Base-by-base conservation (phyloP, 495 filamentous ascomycete genomes). In the Staphylotrichum tortipilum region DNA sequence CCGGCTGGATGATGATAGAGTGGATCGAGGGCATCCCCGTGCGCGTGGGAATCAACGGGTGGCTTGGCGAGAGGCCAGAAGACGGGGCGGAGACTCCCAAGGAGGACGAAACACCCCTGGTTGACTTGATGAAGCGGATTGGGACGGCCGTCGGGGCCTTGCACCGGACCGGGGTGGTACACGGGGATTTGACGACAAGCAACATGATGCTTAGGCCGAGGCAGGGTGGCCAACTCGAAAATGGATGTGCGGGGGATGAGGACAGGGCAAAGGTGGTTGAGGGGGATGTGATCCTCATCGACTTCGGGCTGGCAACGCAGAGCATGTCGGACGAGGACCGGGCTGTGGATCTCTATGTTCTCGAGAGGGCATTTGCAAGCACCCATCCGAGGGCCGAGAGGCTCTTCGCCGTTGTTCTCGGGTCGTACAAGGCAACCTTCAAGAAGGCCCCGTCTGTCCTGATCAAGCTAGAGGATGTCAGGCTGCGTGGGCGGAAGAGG, bases 151-250 rank as follows among this genome's bases (percentile, higher is more conserved):
- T 97, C 15, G 92, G 88, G n/a, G 73, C 62, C 35, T 69, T 98
- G 69, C 92, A 98, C 71, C 75, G 72, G 43, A 75, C 78, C 17
- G 91, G 92, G 14, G 81, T 96, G 36, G 79, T 94, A 41, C 92
- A 98, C 73, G 92, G 92, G 37, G 92, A 98, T 70, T 69, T 98
- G 71, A 98, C 94, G 50, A 98, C 91, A 49, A 96, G 90, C 69
- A 98, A 98, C 70, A 71, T 99, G 67, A 96, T 99, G 81, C 65
- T 99, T 40, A 64, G 83, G 47, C 71, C 72, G 28, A 39, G 48
- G 55, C 41, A 36, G 18, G 26, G 17, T 18, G 58, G 40, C 19
- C 33, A 53, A 38, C 34, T n/a, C n/a, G n/a, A n/a, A n/a, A 36
- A 40, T 31, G 47, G 31, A 11, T 1, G 24, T 2, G 53, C 49